Evolutionary conservation across 2,329 filamentous ascomycete species (phyloP).

Genomic region (Monilinia fructigena): DNA sequence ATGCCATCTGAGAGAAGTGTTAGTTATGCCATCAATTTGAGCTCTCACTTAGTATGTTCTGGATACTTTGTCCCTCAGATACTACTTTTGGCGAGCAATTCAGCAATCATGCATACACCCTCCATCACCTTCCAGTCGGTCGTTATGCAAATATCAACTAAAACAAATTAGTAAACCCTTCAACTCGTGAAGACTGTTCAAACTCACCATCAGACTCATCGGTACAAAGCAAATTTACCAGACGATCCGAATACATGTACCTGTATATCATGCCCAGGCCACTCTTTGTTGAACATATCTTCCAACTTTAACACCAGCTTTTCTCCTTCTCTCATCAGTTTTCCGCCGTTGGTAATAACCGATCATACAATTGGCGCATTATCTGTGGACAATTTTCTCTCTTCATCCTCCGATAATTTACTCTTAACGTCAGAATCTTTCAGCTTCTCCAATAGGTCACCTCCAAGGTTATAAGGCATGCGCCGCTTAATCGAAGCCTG

Average conservation of each 20-base stretch:
- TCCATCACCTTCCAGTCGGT: conserved; percentile 86
- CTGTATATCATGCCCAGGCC: conserved; percentile 85
- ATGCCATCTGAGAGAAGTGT: conserved; percentile 70
- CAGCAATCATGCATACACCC: conserved; percentile 85
- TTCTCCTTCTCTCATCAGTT: conserved; percentile 72
- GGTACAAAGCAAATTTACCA: conserved; percentile 91
- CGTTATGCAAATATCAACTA: conserved; percentile 97
- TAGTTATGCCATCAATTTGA: conserved; percentile 37
- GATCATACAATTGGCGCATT: conserved; percentile 85
- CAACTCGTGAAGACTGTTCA: background rate
- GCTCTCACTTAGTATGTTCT: background rate
- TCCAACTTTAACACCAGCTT: conserved; percentile 85
- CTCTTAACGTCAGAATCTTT: conserved; percentile 71
- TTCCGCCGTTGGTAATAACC: conserved; percentile 76
- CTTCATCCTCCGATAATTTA: conserved; percentile 68
- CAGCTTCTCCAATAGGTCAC: conserved; percentile 70
- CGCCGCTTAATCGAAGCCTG: conserved; percentile 77
- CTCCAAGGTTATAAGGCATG: conserved; percentile 90
- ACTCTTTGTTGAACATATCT: conserved; percentile 82
- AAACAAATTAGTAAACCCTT: conserved; percentile 22
- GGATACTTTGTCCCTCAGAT: background rate
- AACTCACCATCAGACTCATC: conserved; percentile 89
- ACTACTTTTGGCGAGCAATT: conserved; percentile 81
- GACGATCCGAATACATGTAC: conserved; percentile 98
- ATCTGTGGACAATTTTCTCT: conserved; percentile 72